phyloP scores from a whole-genome alignment of 2,329 filamentous ascomycete genomes.

The Trichoderma pleuroti region DNA sequence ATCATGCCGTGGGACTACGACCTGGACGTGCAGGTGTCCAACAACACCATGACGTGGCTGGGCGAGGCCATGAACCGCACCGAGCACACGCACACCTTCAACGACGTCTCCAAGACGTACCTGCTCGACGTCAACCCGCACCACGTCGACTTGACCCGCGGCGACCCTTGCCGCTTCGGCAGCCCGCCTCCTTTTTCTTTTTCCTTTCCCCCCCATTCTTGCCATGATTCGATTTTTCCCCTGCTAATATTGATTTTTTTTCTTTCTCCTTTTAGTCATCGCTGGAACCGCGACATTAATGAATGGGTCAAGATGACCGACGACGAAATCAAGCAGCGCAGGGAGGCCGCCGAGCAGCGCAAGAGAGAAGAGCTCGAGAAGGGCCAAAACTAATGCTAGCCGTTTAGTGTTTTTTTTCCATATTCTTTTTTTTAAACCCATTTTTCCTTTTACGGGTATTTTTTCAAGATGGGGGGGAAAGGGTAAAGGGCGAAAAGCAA shows the following conservation, averaged over 20 bases:
- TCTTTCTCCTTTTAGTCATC: slow-evolving; percentile 46
- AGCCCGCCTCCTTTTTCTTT: neutral
- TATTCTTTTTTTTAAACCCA: neutral
- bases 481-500: neutral
- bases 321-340: slow-evolving; percentile 27
- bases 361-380: slow-evolving; percentile 21
- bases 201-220: neutral
- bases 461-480: neutral
- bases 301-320: slow-evolving; percentile 53
- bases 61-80: slow-evolving; percentile 67
- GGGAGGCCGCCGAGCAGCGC: slow-evolving; percentile 27
- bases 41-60: slow-evolving; percentile 62
- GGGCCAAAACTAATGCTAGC: neutral
- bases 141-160: slow-evolving; percentile 56
- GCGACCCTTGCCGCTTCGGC: slow-evolving; percentile 37
- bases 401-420: neutral
- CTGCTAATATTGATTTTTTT: neutral
- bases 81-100: slow-evolving; percentile 49
- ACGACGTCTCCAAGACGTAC: slow-evolving; percentile 49
- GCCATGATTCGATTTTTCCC: neutral
- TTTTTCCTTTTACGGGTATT: neutral
- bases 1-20: slow-evolving; percentile 84
- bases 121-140: slow-evolving; percentile 76
- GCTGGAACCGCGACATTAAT: slow-evolving; percentile 55
- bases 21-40: slow-evolving; percentile 74